These are phyloP conservation scores for Vitis hybrid DNA, from an alignment of 177 flowering plant genomes.

Conservation along the genomic window DNA sequence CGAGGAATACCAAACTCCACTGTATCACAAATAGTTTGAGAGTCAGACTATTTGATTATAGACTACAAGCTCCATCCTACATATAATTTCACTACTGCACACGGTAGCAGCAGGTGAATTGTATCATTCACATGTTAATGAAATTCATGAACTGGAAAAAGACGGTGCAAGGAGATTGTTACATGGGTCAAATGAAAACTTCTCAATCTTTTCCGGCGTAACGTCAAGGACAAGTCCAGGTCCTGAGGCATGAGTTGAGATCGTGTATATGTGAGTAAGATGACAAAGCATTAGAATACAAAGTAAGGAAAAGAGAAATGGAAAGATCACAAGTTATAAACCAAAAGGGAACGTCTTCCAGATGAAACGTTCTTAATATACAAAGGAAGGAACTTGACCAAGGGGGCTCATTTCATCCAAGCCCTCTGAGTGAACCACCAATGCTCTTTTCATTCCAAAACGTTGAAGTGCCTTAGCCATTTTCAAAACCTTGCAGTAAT, in stretches of 20 bases:
- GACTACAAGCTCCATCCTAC: neutral
- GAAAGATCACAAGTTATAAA: neutral
- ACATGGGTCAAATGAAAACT: conserved; percentile 88
- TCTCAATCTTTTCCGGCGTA: conserved; percentile 72
- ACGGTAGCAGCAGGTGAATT: too few species aligned
- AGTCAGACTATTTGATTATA: neutral
- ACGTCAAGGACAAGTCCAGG: conserved; percentile 82
- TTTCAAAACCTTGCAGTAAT: conserved; percentile 60
- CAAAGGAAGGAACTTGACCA: conserved; percentile 41
- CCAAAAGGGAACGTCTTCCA: too few species aligned
- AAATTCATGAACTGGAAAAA: neutral
- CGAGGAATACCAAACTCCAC: conserved; percentile 96
- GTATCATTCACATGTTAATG: neutral
- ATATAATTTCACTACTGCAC: neutral
- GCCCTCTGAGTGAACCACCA: conserved; percentile 94
- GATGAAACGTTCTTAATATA: neutral
- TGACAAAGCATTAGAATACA: neutral
- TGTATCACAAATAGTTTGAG: conserved; percentile 17
- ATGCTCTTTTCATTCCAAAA: conserved; percentile 92
- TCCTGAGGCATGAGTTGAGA: conserved; percentile 36
- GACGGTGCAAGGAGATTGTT: conserved; percentile 16
- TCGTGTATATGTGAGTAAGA: neutral
- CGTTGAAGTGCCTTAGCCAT: conserved; percentile 92
- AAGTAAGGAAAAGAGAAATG: too few species aligned
- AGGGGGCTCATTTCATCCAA: conserved; percentile 98